Conservation (phyloP, 345 rosid species). For the Rubroshorea leprosula region DNA sequence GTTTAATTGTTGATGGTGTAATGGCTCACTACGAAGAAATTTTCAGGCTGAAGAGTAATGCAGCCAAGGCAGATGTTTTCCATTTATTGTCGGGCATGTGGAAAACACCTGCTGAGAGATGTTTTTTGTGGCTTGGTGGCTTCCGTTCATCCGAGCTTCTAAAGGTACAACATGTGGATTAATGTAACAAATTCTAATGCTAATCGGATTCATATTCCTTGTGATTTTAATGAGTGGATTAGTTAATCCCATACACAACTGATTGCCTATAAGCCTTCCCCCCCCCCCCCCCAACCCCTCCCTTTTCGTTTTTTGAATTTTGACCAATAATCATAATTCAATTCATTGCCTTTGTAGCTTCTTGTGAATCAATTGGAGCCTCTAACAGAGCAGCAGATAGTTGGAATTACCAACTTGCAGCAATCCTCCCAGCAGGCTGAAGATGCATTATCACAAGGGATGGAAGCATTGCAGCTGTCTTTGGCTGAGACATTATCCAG, state of each 20-base stretch:
- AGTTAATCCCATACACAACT: too few relatives aligned
- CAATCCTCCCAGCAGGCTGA: conserved; percentile 98
- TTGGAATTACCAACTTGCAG: conserved; percentile 74
- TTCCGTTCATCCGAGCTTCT: conserved; percentile 97
- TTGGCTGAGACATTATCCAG: conserved; percentile 84
- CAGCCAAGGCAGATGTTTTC: conserved; percentile 94
- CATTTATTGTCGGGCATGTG: conserved; percentile 98
- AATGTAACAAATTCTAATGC: too few relatives aligned
- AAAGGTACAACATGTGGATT: conserved; percentile 40
- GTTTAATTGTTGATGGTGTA: conserved; percentile 71
- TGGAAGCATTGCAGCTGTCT: conserved; percentile 97
- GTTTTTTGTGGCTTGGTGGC: conserved; percentile 99
- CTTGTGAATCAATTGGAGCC: conserved; percentile 88
- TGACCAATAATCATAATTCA: not conserved
- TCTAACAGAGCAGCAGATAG: conserved; percentile 85
- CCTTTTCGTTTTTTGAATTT: not conserved
- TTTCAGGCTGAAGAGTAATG: conserved; percentile 88
- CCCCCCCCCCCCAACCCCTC: not conserved
- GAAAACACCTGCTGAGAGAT: conserved; percentile 99
- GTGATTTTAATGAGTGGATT: not conserved
- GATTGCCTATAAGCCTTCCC: too few relatives aligned
- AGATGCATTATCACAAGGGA: conserved; percentile 98
- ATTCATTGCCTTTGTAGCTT: conserved; percentile 49
- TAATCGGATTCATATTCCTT: not conserved
- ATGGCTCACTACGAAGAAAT: conserved; percentile 92